These are phyloP conservation scores for Cordia subcordata DNA, from an alignment of 257 asterid genomes.

Conservation along the genomic window DNA sequence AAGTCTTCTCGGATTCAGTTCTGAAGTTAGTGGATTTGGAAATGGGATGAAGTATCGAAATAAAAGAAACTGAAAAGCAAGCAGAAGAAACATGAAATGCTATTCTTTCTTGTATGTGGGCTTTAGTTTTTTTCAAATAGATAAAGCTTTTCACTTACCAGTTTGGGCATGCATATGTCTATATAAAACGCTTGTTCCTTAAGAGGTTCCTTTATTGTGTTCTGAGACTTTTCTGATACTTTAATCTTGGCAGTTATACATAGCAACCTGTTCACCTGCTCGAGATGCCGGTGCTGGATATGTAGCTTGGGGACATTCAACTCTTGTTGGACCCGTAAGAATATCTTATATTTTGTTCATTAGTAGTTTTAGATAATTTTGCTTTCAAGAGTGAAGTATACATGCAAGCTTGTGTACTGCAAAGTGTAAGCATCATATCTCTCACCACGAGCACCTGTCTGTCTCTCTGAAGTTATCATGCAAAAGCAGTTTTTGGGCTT, in stretches of 20 bases:
- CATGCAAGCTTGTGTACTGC: background rate
- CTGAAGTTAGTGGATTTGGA: too few species aligned
- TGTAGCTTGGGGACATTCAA: constrained; percentile 96
- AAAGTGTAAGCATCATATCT: too few species aligned
- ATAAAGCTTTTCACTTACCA: background rate
- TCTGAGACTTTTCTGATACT: constrained; percentile 4
- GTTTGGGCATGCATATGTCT: background rate
- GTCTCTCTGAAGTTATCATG: too few species aligned
- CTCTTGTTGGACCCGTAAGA: constrained; percentile 92
- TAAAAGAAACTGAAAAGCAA: too few species aligned
- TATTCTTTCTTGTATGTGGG: too few species aligned
- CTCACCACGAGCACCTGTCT: too few species aligned
- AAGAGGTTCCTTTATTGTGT: background rate
- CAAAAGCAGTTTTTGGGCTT: too few species aligned
- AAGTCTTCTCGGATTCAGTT: too few species aligned
- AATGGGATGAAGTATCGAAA: too few species aligned
- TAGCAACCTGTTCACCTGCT: constrained; percentile 97
- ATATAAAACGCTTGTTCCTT: too few species aligned
- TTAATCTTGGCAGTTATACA: constrained; percentile 53
- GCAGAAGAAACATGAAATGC: too few species aligned
- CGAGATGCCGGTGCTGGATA: constrained; percentile 78
- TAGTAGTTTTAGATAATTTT: background rate
- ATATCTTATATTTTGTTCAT: constrained; percentile 6
- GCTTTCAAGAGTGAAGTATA: background rate
- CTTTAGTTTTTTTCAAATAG: too few species aligned